phyloP scores from a whole-genome alignment of 2,329 filamentous ascomycete genomes.

The Fusarium sp. region DNA sequence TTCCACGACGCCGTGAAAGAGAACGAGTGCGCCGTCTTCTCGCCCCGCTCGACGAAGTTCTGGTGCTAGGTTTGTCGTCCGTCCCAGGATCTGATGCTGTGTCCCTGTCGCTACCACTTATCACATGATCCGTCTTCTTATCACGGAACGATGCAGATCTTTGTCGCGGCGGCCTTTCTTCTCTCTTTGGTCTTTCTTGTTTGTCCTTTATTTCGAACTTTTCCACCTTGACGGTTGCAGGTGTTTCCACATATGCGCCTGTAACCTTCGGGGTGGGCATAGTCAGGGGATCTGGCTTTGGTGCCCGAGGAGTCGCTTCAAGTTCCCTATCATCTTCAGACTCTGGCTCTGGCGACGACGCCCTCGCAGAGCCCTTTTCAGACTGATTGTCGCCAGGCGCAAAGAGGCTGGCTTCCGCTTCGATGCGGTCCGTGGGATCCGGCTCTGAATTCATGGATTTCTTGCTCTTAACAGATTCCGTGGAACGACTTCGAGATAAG shows the following conservation, averaged over 20 bases:
- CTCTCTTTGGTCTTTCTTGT: constrained; percentile 34
- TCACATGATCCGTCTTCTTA: constrained; percentile 43
- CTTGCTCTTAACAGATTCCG: constrained; percentile 64
- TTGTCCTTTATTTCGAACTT: constrained; percentile 46
- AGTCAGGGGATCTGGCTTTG: constrained; percentile 60
- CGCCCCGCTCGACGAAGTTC: constrained; percentile 43
- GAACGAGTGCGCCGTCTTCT: constrained; percentile 55
- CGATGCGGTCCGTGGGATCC: constrained; percentile 69
- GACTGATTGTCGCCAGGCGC: constrained; percentile 68
- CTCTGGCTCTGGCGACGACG: constrained; percentile 58
- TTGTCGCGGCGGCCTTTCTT: constrained; percentile 23
- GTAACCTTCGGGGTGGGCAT: constrained; percentile 68
- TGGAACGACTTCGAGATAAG: constrained; percentile 59
- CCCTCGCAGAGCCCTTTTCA: constrained; percentile 67
- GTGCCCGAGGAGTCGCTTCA: constrained; percentile 64
- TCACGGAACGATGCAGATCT: constrained; percentile 45
- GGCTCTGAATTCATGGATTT: constrained; percentile 63
- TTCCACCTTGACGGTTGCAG: constrained; percentile 61
- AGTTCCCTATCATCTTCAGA: constrained; percentile 50
- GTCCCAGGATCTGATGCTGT: constrained; percentile 53
- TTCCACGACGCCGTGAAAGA: constrained; percentile 59
- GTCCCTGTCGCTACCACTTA: constrained; percentile 47
- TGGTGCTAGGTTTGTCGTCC: constrained; percentile 44
- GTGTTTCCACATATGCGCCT: constrained; percentile 70
- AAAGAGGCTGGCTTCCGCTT: constrained; percentile 69